These are phyloP conservation scores for Aphanomyces cochlioides DNA, from an alignment of 352 stramenopile genomes.

Conservation along the genomic window DNA sequence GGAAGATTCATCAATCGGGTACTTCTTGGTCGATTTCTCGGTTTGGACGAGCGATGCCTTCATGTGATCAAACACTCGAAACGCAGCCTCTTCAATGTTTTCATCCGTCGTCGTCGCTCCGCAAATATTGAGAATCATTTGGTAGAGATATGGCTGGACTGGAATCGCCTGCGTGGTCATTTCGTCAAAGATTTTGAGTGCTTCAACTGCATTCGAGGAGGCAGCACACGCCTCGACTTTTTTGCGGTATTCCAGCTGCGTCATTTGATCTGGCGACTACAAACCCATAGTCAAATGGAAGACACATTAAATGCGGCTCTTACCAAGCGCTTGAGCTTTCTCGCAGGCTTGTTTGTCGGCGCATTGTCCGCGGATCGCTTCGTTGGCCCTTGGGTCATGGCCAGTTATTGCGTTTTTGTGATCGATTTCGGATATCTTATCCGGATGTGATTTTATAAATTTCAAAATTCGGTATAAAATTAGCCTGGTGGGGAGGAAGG, in stretches of 20 bases:
- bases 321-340: conserved; percentile 15
- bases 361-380: conserved; percentile 1
- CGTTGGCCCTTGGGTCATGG: not conserved
- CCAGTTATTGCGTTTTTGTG: conserved; percentile 5
- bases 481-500: conserved; percentile 1
- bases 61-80: conserved; percentile 65
- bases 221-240: conserved; percentile 46
- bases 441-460: conserved; percentile 12
- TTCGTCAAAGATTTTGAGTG: conserved; percentile 48
- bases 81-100: conserved; percentile 42
- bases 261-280: conserved; percentile 46
- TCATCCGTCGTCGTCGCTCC: conserved; percentile 43
- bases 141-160: conserved; percentile 45
- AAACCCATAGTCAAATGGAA: not conserved
- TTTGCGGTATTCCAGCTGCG: conserved; percentile 41
- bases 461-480: conserved; percentile 25
- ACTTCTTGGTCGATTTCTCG: conserved; percentile 16
- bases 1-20: conserved; percentile 51
- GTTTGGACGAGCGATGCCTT: conserved; percentile 39
- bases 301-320: not conserved
- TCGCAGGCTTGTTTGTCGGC: not conserved
- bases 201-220: conserved; percentile 39
- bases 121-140: conserved; percentile 59
- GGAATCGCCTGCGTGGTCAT: conserved; percentile 46
- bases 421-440: conserved; percentile 5